Evolutionary conservation across 139 green algal genomes (phyloP).

Genomic region (Microglena sp.): DNA sequence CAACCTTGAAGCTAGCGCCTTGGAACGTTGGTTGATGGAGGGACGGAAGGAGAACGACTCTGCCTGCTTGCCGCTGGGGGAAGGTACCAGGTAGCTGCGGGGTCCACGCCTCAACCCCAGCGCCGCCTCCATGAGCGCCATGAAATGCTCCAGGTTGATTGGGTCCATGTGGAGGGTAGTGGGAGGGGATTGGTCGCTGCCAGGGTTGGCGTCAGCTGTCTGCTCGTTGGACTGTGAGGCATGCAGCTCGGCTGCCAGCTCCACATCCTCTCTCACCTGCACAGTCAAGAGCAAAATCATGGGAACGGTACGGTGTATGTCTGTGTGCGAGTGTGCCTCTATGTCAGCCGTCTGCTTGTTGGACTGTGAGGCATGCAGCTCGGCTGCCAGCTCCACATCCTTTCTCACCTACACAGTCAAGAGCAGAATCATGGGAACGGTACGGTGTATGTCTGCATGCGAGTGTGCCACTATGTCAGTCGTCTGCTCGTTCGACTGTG

Average conservation of each 20-base stretch:
- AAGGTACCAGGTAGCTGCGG: constrained; percentile 56
- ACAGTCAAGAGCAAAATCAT: constrained; percentile 11
- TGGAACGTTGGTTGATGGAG: constrained; percentile 40
- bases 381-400: constrained; percentile 38
- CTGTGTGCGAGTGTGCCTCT: neutral
- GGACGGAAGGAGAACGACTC: constrained; percentile 47
- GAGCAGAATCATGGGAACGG: neutral
- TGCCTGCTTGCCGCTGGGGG: constrained; percentile 35
- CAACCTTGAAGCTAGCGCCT: constrained; percentile 36
- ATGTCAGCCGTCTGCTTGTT: neutral
- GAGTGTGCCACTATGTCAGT: neutral
- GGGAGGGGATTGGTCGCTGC: neutral
- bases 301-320: neutral
- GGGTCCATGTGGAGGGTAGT: neutral
- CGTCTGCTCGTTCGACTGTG: neutral
- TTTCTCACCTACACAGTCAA: constrained; percentile 37
- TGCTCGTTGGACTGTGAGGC: neutral
- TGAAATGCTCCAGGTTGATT: constrained; percentile 27
- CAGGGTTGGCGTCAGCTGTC: neutral
- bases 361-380: neutral
- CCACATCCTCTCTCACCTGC: constrained; percentile 53
- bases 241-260: constrained; percentile 20
- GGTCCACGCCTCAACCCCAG: constrained; percentile 23
- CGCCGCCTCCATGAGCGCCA: constrained; percentile 51
- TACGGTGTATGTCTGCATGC: neutral